Base-by-base conservation (phyloP, 805 yeast species). In the Metschnikowia noctiluminum region DNA sequence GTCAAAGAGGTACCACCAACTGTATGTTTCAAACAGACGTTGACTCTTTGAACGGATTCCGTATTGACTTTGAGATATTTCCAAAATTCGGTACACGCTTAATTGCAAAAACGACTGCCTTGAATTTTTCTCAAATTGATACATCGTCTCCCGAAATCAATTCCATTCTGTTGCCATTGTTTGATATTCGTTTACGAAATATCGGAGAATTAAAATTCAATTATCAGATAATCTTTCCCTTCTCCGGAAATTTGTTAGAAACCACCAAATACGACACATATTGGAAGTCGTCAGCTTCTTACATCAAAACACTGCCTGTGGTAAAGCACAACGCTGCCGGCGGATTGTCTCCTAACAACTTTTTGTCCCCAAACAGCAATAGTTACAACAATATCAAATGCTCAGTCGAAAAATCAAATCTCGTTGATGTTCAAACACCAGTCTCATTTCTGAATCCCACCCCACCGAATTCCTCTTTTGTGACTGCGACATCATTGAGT, bases 81-180 rank as follows among this genome's bases (percentile, higher is more conserved):
- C 97, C 99, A 0, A 87, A 92, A 7, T 94, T 89, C 69, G 99
- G 99, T 26, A 90, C 98, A 0, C 79, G 96, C 53, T 71, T 92
- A 47, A 84, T 92, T 45, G 97, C 97, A 3, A 92, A 91, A 61
- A 79, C 97, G 0, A 82, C 95, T 0, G 89, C 94, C 2, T 73
- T 90, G 45, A 76, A 90, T 0, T 71, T 73, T 53, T 66, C 73
- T 9, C 69, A 71, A 37, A 62, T 70, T 15, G 70, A 67, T 45
- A 62, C 74, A 0, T 60, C 72, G 7, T 70, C 76, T 0, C 74
- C 77, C 0, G 75, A 70, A 45, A 62, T 70, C 9, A 67, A 64
- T 44, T 61, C 69, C 2, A 64, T 71, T 14, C 64, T 74, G 77
- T 68, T 91, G 45, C 97, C 97, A 0, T 72, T 94, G 46, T 81